Evolutionary conservation across 2,329 filamentous ascomycete species (phyloP), one percentile per base, ranked within the genome.

Genomic region (Monosporascus cannonballus): DNA sequence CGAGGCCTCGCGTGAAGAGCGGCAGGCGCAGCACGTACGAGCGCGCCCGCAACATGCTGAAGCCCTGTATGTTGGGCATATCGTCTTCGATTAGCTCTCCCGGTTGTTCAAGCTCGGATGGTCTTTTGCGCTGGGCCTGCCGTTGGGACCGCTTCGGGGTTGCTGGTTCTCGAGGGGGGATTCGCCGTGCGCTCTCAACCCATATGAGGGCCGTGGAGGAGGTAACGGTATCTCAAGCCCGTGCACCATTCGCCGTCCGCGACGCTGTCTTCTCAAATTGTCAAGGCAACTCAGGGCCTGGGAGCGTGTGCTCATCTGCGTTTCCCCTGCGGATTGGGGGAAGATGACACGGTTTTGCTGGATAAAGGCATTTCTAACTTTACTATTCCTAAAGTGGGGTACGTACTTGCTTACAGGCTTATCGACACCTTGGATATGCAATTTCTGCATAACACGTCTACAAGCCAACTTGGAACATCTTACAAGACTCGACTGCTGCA

Each of bases 11-110:
- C 25, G 94, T 96, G 67, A 94, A 91, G 1, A 97, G 77, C 37
- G 94, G 93, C n/a, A 97, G 77, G 48, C 91, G 86, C 55, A 89
- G 77, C 59, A 96, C 65, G 69, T 96, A 96, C 8, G 89, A 89
- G 59, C 90, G 86, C 62, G 91, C 79, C 61, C 90, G 84, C 56
- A 79, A 71, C 34, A 86, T 83, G 71, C 85, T 92, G 71, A 95
- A 86, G 53, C 62, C 78, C 60, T 66, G 77, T 66, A 69, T 57
- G 37, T 59, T 64, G 44, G 65, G 63, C 61, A 71, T 67, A 53
- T 64, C 69, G 18, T 17, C 14, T 15, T 17, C 36, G 5, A 24
- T 37, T 20, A 24, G 30, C 24, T 47, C 6, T 27, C 17, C 18
- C 17, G 30, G 30, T 34, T 14, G 30, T 14, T 34, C 30, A 34